These are phyloP conservation scores for Sclerotinia subarctica DNA, from an alignment of 2,329 filamentous ascomycete genomes.

Conservation along the genomic window DNA sequence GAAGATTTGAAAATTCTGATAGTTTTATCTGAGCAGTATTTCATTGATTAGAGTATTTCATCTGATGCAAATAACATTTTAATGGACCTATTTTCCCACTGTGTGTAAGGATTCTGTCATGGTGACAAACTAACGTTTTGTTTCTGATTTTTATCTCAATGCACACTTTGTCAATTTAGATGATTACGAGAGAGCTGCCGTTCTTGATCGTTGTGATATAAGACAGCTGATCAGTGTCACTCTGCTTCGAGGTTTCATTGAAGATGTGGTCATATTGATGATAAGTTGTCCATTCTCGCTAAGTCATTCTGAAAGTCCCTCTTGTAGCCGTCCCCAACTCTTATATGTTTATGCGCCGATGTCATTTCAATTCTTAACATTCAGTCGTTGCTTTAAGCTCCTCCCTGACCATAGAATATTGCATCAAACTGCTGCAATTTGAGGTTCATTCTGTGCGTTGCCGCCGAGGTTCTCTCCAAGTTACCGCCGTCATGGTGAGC, in stretches of 20 bases:
- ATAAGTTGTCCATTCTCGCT: background rate
- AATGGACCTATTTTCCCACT: too few species aligned
- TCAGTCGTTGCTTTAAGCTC: background rate
- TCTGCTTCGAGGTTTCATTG: background rate
- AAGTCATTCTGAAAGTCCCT: background rate
- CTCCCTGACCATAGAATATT: background rate
- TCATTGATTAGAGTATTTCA: too few species aligned
- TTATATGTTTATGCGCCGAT: background rate
- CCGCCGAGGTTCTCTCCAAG: background rate
- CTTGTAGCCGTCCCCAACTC: background rate
- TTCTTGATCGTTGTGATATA: too few species aligned
- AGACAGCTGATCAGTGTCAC: background rate
- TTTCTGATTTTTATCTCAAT: too few species aligned
- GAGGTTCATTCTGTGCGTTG: background rate
- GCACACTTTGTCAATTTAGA: too few species aligned
- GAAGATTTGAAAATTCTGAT: too few species aligned
- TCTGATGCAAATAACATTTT: too few species aligned
- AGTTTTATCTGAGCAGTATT: too few species aligned
- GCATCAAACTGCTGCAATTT: background rate
- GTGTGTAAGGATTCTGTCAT: too few species aligned
- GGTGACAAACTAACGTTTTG: too few species aligned
- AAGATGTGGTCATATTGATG: background rate
- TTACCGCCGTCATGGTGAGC: background rate
- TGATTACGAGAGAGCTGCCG: too few species aligned
- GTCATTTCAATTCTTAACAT: too few species aligned